Conservation (phyloP, 192 early-diverging fungal genomes). For the Mortierella antarctica region DNA sequence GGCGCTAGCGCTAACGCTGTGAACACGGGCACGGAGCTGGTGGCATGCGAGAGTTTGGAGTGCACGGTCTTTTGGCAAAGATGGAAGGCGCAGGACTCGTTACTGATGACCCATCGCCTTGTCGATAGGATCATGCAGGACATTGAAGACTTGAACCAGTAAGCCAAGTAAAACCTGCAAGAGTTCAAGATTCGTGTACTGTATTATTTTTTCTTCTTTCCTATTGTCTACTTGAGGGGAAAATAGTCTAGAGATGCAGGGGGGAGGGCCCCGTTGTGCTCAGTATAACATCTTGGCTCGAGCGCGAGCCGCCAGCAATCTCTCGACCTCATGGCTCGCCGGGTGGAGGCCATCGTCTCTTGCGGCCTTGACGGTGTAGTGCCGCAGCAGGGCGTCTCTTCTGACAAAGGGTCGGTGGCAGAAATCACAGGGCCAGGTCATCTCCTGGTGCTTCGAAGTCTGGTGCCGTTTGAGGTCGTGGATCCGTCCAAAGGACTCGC, state of each 20-base stretch:
- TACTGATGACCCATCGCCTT: not conserved
- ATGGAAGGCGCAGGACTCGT: conserved; percentile 21
- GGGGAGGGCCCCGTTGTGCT: no score
- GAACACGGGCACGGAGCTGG: conserved; percentile 23
- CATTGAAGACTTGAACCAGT: conserved; percentile 14
- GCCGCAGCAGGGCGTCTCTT: conserved; percentile 36
- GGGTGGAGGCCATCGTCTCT: conserved; percentile 51
- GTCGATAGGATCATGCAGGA: conserved; percentile 15
- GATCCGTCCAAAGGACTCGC: conserved; percentile 44
- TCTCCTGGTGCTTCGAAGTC: conserved; percentile 49
- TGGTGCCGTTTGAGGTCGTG: conserved; percentile 50
- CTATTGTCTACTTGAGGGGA: no score
- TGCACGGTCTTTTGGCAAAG: conserved; percentile 45
- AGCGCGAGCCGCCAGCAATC: conserved; percentile 35
- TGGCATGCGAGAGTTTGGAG: conserved; percentile 49
- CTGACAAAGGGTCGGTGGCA: conserved; percentile 52
- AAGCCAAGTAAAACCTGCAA: not conserved
- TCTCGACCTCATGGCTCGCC: conserved; percentile 41
- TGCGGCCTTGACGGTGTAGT: conserved; percentile 51
- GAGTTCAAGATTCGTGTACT: not conserved
- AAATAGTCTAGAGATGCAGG: no score
- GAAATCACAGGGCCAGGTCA: conserved; percentile 53
- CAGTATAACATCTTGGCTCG: conserved; percentile 46
- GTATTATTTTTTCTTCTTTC: not conserved
- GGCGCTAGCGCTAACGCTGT: no score